Evolutionary conservation across 2,329 filamentous ascomycete genomes (phyloP).

Genomic region (Claviceps citrina): DNA sequence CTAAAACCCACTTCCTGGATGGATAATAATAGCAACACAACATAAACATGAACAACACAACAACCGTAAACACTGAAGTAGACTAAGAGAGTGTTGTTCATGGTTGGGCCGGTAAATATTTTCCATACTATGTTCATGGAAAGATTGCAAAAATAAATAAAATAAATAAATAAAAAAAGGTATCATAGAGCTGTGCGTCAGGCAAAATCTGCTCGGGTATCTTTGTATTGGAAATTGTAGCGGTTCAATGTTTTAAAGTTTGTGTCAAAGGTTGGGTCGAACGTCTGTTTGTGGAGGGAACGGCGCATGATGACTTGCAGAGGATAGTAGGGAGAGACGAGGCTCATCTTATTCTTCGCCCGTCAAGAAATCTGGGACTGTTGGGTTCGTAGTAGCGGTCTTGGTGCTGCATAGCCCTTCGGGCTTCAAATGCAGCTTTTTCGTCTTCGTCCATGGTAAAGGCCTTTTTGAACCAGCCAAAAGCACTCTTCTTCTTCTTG

Average conservation of each 20-base stretch:
- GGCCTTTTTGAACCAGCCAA: conserved; percentile 54
- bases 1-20: too few relatives aligned
- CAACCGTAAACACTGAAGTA: too few relatives aligned
- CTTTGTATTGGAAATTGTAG: background rate
- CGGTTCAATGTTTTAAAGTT: background rate
- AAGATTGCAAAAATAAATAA: background rate
- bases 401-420: conserved; percentile 28
- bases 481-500: conserved; percentile 53
- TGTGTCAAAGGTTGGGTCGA: background rate
- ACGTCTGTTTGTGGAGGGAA: background rate
- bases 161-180: background rate
- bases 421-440: conserved; percentile 41
- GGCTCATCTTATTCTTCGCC: conserved; percentile 27
- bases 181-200: background rate
- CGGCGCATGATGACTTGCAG: too few relatives aligned
- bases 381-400: conserved; percentile 35
- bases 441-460: conserved; percentile 51
- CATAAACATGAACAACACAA: too few relatives aligned
- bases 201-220: background rate
- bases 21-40: too few relatives aligned
- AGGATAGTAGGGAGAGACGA: background rate
- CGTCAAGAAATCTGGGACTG: conserved; percentile 41
- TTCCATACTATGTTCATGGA: too few relatives aligned
- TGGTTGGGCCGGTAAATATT: too few relatives aligned
- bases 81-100: too few relatives aligned